Conservation (phyloP, 768 basidiomycete species). For the Auricularia heimuer region DNA sequence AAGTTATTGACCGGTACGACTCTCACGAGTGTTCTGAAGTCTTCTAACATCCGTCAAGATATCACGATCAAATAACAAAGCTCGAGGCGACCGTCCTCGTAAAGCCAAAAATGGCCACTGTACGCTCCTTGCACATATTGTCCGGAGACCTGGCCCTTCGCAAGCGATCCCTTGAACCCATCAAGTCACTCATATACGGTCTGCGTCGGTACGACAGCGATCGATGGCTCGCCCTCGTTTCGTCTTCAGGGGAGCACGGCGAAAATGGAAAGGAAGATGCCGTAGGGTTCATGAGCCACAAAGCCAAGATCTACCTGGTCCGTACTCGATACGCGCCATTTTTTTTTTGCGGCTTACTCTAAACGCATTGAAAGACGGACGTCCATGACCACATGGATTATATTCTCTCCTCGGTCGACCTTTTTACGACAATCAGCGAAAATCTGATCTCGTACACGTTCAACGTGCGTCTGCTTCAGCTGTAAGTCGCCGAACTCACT, state of each 20-base stretch:
- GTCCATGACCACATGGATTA: constrained; percentile 72
- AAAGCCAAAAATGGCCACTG: constrained; percentile 50
- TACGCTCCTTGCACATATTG: constrained; percentile 57
- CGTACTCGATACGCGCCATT: neutral
- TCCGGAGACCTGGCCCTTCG: constrained; percentile 66
- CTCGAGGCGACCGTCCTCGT: constrained; percentile 53
- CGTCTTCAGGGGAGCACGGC: constrained; percentile 34
- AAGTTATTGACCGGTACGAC: constrained; percentile 38
- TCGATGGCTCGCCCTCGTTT: constrained; percentile 48
- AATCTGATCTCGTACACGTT: constrained; percentile 68
- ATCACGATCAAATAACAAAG: constrained; percentile 50
- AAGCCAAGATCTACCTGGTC: constrained; percentile 36
- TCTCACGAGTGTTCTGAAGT: neutral
- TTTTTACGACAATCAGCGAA: constrained; percentile 61
- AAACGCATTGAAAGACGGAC: constrained; percentile 40
- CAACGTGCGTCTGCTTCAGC: constrained; percentile 38
- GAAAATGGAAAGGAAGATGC: constrained; percentile 57
- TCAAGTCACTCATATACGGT: constrained; percentile 60
- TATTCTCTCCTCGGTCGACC: constrained; percentile 57
- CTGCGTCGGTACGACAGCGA: constrained; percentile 62
- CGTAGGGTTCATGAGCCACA: constrained; percentile 1
- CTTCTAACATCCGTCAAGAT: constrained; percentile 15
- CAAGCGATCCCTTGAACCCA: constrained; percentile 63
- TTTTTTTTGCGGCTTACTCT: neutral
- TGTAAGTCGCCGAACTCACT: neutral